Evolutionary conservation across 202 grass and related monocot genomes (phyloP).

Genomic region (Panicum virgatum): DNA sequence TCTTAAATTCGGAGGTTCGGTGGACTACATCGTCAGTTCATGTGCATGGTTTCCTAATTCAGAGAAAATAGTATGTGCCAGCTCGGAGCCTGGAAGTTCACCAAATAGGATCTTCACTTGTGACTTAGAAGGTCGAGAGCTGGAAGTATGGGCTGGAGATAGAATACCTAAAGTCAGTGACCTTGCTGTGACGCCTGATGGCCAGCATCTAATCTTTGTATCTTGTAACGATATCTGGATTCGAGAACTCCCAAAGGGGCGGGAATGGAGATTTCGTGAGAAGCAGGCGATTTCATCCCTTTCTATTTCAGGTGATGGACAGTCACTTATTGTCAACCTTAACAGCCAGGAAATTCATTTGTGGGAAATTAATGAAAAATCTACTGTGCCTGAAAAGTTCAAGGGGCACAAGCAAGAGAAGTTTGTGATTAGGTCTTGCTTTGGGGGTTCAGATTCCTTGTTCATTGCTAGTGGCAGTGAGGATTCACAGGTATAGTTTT

Average conservation of each 20-base stretch:
- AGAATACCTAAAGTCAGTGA: conserved; percentile 95
- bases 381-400: conserved; percentile 57
- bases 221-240: conserved; percentile 77
- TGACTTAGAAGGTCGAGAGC: conserved; percentile 71
- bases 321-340: conserved; percentile 81
- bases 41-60: conserved; percentile 96
- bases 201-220: conserved; percentile 68
- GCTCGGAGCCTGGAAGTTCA: conserved; percentile 43
- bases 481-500: conserved; percentile 84
- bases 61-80: conserved; percentile 86
- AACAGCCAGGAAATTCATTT: conserved; percentile 96
- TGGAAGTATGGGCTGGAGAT: conserved; percentile 83
- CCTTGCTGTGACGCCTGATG: conserved; percentile 82
- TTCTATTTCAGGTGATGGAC: conserved; percentile 82
- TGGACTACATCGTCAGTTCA: conserved; percentile 52
- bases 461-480: conserved; percentile 96
- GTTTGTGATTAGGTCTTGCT: conserved; percentile 94
- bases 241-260: conserved; percentile 69
- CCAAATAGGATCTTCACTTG: conserved; percentile 83
- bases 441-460: conserved; percentile 75
- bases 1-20: conserved; percentile 51
- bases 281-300: conserved; percentile 67
- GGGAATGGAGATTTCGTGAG: conserved; percentile 73
- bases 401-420: conserved; percentile 82
- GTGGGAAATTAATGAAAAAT: conserved; percentile 61